phyloP scores from a whole-genome alignment of 805 yeast genomes.

The Ogataea nitratoaversa region DNA sequence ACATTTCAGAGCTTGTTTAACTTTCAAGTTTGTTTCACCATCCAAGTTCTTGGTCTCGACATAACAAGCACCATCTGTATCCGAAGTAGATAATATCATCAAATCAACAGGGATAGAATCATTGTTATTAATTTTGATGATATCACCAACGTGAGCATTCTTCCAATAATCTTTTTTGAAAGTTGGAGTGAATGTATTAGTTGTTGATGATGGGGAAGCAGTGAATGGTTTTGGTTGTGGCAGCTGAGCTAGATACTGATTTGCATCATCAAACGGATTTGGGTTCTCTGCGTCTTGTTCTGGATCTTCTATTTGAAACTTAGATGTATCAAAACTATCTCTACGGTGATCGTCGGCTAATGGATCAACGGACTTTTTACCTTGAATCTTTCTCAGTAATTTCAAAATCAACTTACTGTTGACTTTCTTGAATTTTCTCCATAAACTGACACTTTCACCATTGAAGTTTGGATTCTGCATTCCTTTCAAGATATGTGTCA shows the following conservation, averaged over 20 bases:
- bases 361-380: constrained; percentile 23
- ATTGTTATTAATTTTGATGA: constrained; percentile 61
- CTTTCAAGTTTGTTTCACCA: constrained; percentile 77
- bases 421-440: constrained; percentile 67
- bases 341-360: constrained; percentile 26
- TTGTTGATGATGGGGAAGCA: constrained; percentile 19
- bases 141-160: constrained; percentile 70
- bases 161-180: constrained; percentile 59
- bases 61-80: constrained; percentile 61
- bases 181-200: constrained; percentile 14
- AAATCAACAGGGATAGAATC: constrained; percentile 80
- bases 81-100: constrained; percentile 62
- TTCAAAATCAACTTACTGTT: constrained; percentile 15
- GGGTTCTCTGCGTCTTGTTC: constrained; percentile 12
- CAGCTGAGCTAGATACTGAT: constrained; percentile 8
- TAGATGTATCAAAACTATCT: constrained; percentile 32
- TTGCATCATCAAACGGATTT: constrained; percentile 23
- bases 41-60: constrained; percentile 80
- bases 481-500: constrained; percentile 59
- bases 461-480: constrained; percentile 55
- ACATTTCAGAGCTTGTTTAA: constrained; percentile 67
- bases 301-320: constrained; percentile 17
- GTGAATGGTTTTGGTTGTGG: constrained; percentile 26
- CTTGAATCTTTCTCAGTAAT: constrained; percentile 19
- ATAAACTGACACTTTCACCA: constrained; percentile 57